These are phyloP conservation scores for Macadamia integrifolia DNA, from an alignment of 164 flowering plant species.

Conservation along the genomic window DNA sequence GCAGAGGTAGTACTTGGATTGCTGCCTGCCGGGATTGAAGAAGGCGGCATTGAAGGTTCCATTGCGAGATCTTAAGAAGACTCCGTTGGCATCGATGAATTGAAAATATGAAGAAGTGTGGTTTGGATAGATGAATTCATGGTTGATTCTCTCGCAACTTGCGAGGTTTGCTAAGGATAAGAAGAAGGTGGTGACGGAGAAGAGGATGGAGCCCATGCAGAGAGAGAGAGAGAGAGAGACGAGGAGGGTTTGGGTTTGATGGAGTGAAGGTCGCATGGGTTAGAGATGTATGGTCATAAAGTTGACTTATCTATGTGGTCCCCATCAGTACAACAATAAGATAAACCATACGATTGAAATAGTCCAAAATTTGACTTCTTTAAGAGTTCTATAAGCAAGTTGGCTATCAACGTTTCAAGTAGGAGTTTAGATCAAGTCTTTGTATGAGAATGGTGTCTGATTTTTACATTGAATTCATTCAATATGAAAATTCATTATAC, in stretches of 20 bases:
- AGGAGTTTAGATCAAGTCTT: too few species aligned
- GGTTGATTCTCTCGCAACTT: background rate
- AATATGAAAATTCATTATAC: too few species aligned
- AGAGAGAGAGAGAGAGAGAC: slow-evolving; percentile 6
- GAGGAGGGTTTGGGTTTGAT: background rate
- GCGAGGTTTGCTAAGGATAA: slow-evolving; percentile 21
- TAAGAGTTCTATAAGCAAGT: too few species aligned
- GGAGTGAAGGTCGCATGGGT: too few species aligned
- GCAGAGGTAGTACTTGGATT: slow-evolving; percentile 48
- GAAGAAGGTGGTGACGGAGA: slow-evolving; percentile 17
- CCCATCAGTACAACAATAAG: too few species aligned
- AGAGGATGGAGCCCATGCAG: slow-evolving; percentile 25
- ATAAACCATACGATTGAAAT: too few species aligned
- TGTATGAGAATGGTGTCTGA: too few species aligned
- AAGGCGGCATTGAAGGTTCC: slow-evolving; percentile 59
- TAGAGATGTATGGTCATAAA: too few species aligned
- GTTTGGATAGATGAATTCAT: slow-evolving; percentile 52
- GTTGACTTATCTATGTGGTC: too few species aligned
- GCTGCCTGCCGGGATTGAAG: slow-evolving; percentile 36
- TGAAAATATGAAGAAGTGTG: slow-evolving; percentile 54
- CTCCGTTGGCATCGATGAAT: slow-evolving; percentile 45
- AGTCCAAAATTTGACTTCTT: too few species aligned
- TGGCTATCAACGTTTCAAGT: too few species aligned
- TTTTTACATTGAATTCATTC: too few species aligned
- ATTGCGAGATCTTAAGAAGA: slow-evolving; percentile 56